Conservation (phyloP, 371 early-diverging fungal species). For the Batrachochytrium dendrobatidis region DNA sequence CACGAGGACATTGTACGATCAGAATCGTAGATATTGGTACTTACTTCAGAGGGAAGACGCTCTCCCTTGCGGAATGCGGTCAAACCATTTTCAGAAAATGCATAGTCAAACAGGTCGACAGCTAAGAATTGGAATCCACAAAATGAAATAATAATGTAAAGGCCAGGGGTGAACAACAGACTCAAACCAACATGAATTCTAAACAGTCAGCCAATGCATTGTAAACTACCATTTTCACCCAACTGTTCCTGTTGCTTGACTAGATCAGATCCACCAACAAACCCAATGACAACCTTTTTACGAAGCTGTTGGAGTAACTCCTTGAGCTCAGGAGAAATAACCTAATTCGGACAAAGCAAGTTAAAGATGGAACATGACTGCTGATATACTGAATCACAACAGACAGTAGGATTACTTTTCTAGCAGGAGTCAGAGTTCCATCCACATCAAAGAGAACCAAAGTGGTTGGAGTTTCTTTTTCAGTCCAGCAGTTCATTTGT, state of each 20-base stretch:
- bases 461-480: constrained; percentile 53
- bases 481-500: no score
- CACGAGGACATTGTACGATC: background rate
- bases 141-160: background rate
- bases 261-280: constrained; percentile 98
- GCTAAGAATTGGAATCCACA: constrained; percentile 26
- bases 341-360: constrained; percentile 7
- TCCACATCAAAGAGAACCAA: constrained; percentile 98
- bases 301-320: constrained; percentile 73
- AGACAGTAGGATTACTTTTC: constrained; percentile 58
- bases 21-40: background rate
- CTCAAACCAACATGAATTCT: no score
- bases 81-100: constrained; percentile 99
- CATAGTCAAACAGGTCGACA: constrained; percentile 88
- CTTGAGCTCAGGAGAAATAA: constrained; percentile 68
- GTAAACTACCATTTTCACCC: constrained; percentile 67
- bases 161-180: no score
- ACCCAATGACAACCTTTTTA: constrained; percentile 91
- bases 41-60: constrained; percentile 65
- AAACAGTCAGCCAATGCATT: no score
- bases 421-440: constrained; percentile 97
- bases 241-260: constrained; percentile 98
- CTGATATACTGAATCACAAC: no score
- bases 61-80: constrained; percentile 85
- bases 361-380: no score